Base-by-base conservation (phyloP, 192 early-diverging fungal species). In the Coemansia sp. region DNA sequence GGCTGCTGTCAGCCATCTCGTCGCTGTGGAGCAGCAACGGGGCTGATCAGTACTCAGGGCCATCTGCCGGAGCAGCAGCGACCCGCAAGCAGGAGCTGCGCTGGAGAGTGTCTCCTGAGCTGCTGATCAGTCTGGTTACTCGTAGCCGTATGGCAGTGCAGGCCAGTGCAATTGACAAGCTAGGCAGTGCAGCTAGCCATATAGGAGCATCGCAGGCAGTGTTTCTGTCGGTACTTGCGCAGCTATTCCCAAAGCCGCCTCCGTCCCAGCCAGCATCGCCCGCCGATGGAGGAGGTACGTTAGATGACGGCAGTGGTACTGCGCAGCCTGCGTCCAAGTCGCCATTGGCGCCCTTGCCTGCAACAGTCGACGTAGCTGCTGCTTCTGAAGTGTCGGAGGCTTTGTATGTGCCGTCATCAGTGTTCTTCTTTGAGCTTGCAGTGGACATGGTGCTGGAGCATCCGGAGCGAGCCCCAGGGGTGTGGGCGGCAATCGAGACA, bases 401-500 rank as follows among this genome's bases (percentile, higher is more conserved):
- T 8, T 23, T 45, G 48, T 70, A 81, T 53, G 28, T 49, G 50
- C 70, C 66, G 0, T 68, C 76, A 6, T 45, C 77, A 31, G 61
- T 67, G 39, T 70, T 57, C 45, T 68, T 72, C 56, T 62, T 72
- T 33, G 65, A 84, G 80, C 49, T 72, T 1, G 66, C 61, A 0
- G 41, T 78, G 18, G 39, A 50, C 3, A 30, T 79, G 31, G 50
- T 70, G 16, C 28, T 38, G 11, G 41, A 33, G 5, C 54, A 57
- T n/a, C 57, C 68, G 7, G 44, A 55, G 36, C 52, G 69, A 15
- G 63, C 72, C 2, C 50, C 62, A 5, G 55, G 40, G 6, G 42
- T 69, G 21, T 83, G 86, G 90, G 81, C 87, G 13, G 73, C 80
- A 19, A 79, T 91, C 3, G 85, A 84, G 48, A 68, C 79, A 41